Base-by-base conservation (phyloP, 495 filamentous ascomycete genomes). In the Mytilinidion resinicola region DNA sequence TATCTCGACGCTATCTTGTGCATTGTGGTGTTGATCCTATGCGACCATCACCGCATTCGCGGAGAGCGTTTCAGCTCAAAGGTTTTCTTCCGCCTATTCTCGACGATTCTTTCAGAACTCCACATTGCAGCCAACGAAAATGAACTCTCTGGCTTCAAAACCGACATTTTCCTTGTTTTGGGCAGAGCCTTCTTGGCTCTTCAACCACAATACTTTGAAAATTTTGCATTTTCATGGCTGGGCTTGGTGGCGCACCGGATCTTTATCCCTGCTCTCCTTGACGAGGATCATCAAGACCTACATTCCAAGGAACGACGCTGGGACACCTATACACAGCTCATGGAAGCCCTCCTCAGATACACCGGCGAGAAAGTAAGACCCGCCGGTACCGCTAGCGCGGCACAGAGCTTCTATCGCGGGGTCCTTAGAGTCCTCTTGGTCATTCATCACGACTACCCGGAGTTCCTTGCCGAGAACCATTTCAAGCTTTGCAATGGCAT, bases 381-480 rank as follows among this genome's bases (percentile, higher is more conserved):
- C 1, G 72, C 82, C 17, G 82, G 81, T 39, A 78, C 91, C n/a
- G 73, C 85, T 1, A 76, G 81, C 36, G 76, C 89, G 36, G 81
- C 84, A 33, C 92, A 89, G 71, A 86, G 90, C 49, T 80, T 93
- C 46, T 97, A 96, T 70, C 85, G 88, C 62, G 90, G 85, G 2
- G 81, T 87, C 8, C 77, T 96, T 25, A 87, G 93, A 62, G 80
- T 95, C 55, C 72, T 97, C 59, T 74, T 93, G 17, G 80, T 96
- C 37, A 76, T 99, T 48, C 87, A 95, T 56, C 93, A 97, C 62
- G 93, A 99, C 69, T 96, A 89, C 72, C 89, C 91, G 0, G 91
- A 95, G 55, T 97, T 96, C 70, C 77, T 97, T 42, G 85, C 86
- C 30, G 88, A 92, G 62, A 88, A 93, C 68, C 88, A 95, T 62